Percentiles rank a stretch among this genome's conserved stretches.
Conservation (phyloP, 208 protist genomes). For the Wallacemonas sp. region DNA sequence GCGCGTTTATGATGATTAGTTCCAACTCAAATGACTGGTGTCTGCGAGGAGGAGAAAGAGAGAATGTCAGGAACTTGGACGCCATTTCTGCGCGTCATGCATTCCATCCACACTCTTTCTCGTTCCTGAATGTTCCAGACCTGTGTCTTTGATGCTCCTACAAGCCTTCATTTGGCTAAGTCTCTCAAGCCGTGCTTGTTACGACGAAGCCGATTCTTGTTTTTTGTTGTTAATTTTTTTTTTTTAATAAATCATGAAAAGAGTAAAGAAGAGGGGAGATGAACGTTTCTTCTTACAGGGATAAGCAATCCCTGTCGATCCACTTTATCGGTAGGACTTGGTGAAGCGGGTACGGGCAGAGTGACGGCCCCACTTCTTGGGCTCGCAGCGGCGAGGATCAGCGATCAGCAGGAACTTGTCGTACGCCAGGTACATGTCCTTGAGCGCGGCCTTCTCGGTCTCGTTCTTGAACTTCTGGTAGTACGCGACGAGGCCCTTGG, state of each 20-base stretch:
- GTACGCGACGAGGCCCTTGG: slow-evolving; percentile 98
- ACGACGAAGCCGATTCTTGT: not conserved
- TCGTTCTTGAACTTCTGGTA: slow-evolving; percentile 99
- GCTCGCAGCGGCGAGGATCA: slow-evolving; percentile 99
- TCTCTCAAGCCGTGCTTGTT: not conserved
- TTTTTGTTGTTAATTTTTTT: slow-evolving; percentile 3
- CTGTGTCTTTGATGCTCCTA: too few relatives aligned
- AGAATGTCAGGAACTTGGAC: too few relatives aligned
- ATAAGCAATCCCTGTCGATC: slow-evolving; percentile 5
- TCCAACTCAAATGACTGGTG: too few relatives aligned
- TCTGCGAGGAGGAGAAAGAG: too few relatives aligned
- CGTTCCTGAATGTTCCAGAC: too few relatives aligned
- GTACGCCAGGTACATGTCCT: slow-evolving; percentile 96
- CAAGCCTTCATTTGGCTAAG: too few relatives aligned
- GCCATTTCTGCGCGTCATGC: too few relatives aligned
- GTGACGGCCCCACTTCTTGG: slow-evolving; percentile 99
- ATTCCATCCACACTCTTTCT: too few relatives aligned
- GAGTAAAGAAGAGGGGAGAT: slow-evolving; percentile 17
- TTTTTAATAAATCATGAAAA: not conserved
- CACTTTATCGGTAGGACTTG: slow-evolving; percentile 99
- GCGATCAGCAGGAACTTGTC: slow-evolving; percentile 99
- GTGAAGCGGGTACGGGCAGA: slow-evolving; percentile 99
- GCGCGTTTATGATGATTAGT: too few relatives aligned
- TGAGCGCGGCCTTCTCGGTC: slow-evolving; percentile 97
- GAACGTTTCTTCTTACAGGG: slow-evolving; percentile 16